These are phyloP conservation scores for Claviceps sp. DNA, from an alignment of 2,329 filamentous ascomycete species.

Conservation along the genomic window DNA sequence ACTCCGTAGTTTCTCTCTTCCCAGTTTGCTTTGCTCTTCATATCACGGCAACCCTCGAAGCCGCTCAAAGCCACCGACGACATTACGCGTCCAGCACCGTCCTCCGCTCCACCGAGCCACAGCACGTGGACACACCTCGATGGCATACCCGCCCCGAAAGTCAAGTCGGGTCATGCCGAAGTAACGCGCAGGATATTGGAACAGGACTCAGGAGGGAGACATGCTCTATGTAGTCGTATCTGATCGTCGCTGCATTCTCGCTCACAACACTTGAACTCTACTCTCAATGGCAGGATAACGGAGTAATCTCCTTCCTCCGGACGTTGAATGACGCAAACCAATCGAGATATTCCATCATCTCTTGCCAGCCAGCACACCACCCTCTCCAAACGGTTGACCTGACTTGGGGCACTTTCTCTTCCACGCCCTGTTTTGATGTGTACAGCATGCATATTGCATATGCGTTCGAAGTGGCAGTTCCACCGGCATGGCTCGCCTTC, in stretches of 20 bases:
- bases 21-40: not conserved
- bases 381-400: not conserved
- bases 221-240: no score
- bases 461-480: constrained; percentile 4
- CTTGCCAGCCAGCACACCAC: no score
- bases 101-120: not conserved
- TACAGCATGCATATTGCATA: not conserved
- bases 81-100: constrained; percentile 4
- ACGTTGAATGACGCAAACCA: no score
- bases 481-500: constrained; percentile 7
- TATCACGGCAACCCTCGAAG: not conserved
- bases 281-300: no score
- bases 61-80: constrained; percentile 6
- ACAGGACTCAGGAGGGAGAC: no score
- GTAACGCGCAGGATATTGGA: no score
- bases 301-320: no score
- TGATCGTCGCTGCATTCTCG: no score
- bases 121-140: constrained; percentile 5
- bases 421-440: not conserved
- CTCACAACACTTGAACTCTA: no score
- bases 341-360: no score
- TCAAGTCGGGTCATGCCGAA: not conserved
- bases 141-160: constrained; percentile 6
- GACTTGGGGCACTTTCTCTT: not conserved
- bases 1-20: not conserved